Base-by-base conservation (phyloP, 2,329 filamentous ascomycete species). In the Immersiporthe knoxdaviesiana region DNA sequence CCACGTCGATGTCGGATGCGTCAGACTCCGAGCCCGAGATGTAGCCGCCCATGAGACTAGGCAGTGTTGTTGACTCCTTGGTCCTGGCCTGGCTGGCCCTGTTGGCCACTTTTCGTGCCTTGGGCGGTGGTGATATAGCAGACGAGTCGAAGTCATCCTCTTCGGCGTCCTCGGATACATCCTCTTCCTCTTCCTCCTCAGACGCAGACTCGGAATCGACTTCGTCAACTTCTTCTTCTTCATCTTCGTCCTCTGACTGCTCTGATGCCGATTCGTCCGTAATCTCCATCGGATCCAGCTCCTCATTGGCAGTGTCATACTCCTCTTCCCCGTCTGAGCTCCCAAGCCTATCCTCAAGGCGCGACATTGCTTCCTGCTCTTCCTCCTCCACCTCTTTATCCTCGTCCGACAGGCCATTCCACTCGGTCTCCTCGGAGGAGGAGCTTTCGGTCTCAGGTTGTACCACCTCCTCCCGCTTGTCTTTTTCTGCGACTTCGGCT, bases 1-100 rank as follows among this genome's bases (percentile, higher is more conserved):
- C 87, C 1, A 84, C 78, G 65, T 93, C 91, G 30, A 92, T 81
- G 72, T 92, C 90, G 0, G 90, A 91, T 8, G 86, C 87, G 16
- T 71, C 69, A 0, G 86, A 88, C 73, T 92, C 91, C 11, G 90
- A 92, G 61, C 91, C 92, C 2, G 91, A 93, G 74, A 92, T 87
- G 80, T 95, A 97, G 68, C 91, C 91, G 27, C 89, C 90, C 85
- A 93, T 92, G 21, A 96, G 85, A 1, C 90, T 89, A 0, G 92
- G 92, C 1, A 96, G 81, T 76, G 94, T 93, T 0, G 87, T 87
- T 0, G 91, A 87, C 67, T 79, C 79, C 1, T 60, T 66, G 39
- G 72, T 37, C 56, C 72, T 68, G 70, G 68, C 65, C 63, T 72
- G 69, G 18, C 52, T 52, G 12, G 68, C 62, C 44, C 75, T 77